Conservation (phyloP, 148 eudicot species). For the Camellia lanceoleosa region DNA sequence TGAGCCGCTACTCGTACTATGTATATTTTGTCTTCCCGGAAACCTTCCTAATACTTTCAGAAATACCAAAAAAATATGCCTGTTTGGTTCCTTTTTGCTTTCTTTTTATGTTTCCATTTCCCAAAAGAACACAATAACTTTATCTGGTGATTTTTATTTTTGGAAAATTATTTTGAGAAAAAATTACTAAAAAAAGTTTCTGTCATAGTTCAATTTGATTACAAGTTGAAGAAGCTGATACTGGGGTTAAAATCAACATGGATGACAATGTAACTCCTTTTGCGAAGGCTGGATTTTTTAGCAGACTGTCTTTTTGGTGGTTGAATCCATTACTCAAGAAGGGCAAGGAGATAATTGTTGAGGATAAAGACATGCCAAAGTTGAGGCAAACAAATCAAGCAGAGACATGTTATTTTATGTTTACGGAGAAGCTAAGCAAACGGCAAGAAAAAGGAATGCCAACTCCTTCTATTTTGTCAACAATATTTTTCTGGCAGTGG, state of each 20-base stretch:
- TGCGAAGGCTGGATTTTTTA: constrained; percentile 36
- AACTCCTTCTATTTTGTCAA: constrained; percentile 32
- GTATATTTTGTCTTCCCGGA: too few species aligned
- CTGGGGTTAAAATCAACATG: neutral
- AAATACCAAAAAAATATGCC: too few species aligned
- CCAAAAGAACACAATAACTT: too few species aligned
- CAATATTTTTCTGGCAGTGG: constrained; percentile 44
- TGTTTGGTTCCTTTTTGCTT: too few species aligned
- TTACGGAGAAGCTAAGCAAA: constrained; percentile 26
- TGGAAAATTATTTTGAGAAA: too few species aligned
- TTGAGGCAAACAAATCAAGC: constrained; percentile 37
- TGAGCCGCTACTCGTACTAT: too few species aligned
- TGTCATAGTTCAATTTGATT: too few species aligned
- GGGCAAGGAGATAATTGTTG: constrained; percentile 40
- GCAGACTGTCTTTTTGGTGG: constrained; percentile 61
- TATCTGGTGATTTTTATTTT: too few species aligned
- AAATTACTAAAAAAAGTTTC: too few species aligned
- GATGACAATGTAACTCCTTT: constrained; percentile 32
- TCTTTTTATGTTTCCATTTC: too few species aligned
- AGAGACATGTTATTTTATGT: constrained; percentile 35
- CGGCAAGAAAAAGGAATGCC: constrained; percentile 15
- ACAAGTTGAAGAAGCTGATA: constrained; percentile 24
- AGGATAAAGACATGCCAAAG: constrained; percentile 43
- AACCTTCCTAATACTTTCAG: too few species aligned
- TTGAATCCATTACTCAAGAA: constrained; percentile 48